A percentile compares a stretch with the other conserved stretches of the same genome.
Evolutionary conservation across 2,329 filamentous ascomycete species (phyloP).

Genomic region (Aspergillus tanneri): DNA sequence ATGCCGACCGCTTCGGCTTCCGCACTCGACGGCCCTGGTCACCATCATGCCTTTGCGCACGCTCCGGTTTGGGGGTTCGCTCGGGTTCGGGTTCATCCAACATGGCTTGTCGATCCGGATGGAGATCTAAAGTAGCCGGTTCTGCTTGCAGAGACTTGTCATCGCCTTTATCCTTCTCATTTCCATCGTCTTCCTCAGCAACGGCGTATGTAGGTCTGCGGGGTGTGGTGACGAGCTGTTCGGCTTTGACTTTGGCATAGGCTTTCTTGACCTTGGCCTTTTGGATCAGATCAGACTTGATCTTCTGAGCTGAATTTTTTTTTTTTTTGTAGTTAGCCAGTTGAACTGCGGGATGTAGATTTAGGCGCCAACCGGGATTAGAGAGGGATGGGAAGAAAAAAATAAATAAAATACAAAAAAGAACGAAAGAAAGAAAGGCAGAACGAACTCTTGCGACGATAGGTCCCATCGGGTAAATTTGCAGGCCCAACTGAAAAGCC

Average conservation of each 20-base stretch:
- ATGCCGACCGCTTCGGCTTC: constrained; percentile 49
- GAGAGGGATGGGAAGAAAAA: background rate
- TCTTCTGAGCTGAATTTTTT: constrained; percentile 67
- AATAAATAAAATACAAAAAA: background rate
- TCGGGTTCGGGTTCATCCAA: constrained; percentile 47
- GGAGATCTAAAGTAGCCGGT: constrained; percentile 52
- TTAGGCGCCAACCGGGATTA: background rate
- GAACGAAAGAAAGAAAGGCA: background rate
- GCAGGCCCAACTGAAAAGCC: constrained; percentile 85
- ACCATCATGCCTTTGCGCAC: constrained; percentile 28
- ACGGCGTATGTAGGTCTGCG: constrained; percentile 35
- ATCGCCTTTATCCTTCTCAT: constrained; percentile 17
- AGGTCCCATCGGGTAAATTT: constrained; percentile 85
- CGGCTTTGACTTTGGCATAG: constrained; percentile 81
- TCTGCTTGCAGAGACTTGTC: constrained; percentile 18
- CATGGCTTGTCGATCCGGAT: constrained; percentile 62
- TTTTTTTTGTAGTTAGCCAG: constrained; percentile 5
- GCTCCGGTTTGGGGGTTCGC: constrained; percentile 19
- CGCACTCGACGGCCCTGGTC: constrained; percentile 31
- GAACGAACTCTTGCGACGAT: constrained; percentile 70
- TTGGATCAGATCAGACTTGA: constrained; percentile 84
- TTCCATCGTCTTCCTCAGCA: constrained; percentile 26
- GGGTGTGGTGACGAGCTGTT: constrained; percentile 44
- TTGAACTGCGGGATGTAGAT: background rate
- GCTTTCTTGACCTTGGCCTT: constrained; percentile 92